Base-by-base conservation (phyloP, 805 yeast species). In the Danielozyma ontarioensis region DNA sequence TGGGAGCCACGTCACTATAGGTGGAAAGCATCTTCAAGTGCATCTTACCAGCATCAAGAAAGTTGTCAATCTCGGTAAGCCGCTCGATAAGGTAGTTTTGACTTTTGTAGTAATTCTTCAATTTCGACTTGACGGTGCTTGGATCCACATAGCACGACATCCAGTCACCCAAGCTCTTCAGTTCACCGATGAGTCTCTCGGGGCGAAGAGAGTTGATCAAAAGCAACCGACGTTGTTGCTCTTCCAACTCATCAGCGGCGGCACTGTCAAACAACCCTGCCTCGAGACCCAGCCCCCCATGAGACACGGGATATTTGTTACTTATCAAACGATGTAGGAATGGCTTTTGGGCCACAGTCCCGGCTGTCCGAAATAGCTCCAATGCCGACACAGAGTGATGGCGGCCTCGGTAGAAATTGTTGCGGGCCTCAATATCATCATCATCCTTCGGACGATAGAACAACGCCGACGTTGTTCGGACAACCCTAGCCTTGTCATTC, bases 21-120 rank as follows among this genome's bases (percentile, higher is more conserved):
- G 72, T 76, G 29, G 73, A 64, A 32, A 84, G 66, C 78, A 83
- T 78, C 28, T 72, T 64, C 38, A 70, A 68, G 42, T 79, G 83
- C 36, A 83, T 69, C 29, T 56, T 53, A 1, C 88, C 88, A 3
- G 85, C 74, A 48, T 82, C 93, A 29, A 83, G 62, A 32, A 83
- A 60, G 32, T 64, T 61, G 50, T 83, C 94, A 17, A 83, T 75
- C 37, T 74, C 81, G 24, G 54, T 53, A 46, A 73, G 80, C 33
- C 74, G 62, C 16, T 68, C 72, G 33, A 83, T 74, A 33, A 78
- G 50, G 27, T 65, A 74, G 51, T 83, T 83, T 55, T 83, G 90
- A 2, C 58, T 50, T 27, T 55, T 53, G 55, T 84, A 83, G 52
- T 59, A 82, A 13, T 51, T 35, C 17, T 64, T 56, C 4, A 74